Evolutionary conservation across 2,329 filamentous ascomycete species (phyloP), one percentile per base, ranked within the genome.

Genomic region (Aspergillus eucalypticola): DNA sequence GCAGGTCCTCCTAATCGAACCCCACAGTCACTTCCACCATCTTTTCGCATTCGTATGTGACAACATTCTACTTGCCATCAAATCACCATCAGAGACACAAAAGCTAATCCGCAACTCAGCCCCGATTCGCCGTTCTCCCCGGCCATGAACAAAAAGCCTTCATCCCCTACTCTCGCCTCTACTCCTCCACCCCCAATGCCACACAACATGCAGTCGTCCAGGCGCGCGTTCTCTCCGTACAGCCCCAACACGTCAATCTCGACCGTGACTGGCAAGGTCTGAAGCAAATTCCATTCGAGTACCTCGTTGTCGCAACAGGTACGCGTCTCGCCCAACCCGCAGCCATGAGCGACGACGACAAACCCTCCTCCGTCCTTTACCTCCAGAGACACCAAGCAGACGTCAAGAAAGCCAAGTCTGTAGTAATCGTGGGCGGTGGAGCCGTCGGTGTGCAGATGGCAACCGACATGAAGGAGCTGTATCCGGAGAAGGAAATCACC

Each of bases 361-460:
- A 76, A 42, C 54, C 57, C 3, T 70, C 73, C 2, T 76, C 72
- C 0, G 68, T 75, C 6, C 53, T 68, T 5, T 76, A 75, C 55
- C 64, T 76, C 3, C 71, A 71, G 27, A 69, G 63, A 5, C 73
- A 76, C 62, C 73, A 76, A 53, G 64, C 63, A 1, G 67, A 68
- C 29, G 64, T 74, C 3, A 71, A 73, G 52, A 56, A 54, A 13
- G 64, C 71, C 11, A 66, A 67, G 29, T 74, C 72, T 0, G 73
- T 75, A 53, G 27, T 75, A 7, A 72, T 78, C n/a, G 73, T 75
- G 2, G 82, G 82, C 2, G 81, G 80, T 3, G 81, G 82, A 1
- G 81, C 82, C 1, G 81, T 83, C 0, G 81, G 82, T 0, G 78
- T 83, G 2, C 79, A 84, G 65, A 77, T 83, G 69, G 81, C 81